Evolutionary conservation across 2,329 filamentous ascomycete genomes (phyloP).

Genomic region (Pyrenophora graminea): DNA sequence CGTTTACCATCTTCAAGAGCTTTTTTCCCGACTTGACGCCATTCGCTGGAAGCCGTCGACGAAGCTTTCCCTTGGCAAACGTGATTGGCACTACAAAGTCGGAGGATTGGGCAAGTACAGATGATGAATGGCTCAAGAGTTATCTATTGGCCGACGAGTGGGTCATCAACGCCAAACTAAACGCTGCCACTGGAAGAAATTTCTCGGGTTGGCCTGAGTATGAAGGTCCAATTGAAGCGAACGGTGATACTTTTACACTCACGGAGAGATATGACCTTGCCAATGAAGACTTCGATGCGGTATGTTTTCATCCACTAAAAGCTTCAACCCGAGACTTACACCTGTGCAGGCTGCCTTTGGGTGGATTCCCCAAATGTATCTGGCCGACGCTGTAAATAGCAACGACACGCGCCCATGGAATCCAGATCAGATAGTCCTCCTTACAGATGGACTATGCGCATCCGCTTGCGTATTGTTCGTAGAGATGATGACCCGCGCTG

Average conservation of each 20-base stretch:
- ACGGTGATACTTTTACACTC: constrained; percentile 44
- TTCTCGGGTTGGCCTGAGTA: constrained; percentile 51
- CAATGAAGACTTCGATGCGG: background rate
- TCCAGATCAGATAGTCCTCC: constrained; percentile 5
- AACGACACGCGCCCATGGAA: background rate
- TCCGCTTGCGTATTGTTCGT: constrained; percentile 62
- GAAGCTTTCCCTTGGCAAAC: constrained; percentile 43
- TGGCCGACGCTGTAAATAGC: background rate
- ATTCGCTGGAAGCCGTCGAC: constrained; percentile 50
- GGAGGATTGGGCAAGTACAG: constrained; percentile 3
- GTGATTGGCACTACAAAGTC: constrained; percentile 22
- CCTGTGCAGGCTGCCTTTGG: background rate
- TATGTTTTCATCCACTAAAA: background rate
- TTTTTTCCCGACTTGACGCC: constrained; percentile 52
- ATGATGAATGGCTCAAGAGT: constrained; percentile 3
- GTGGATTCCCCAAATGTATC: constrained; percentile 23
- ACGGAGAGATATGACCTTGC: constrained; percentile 17
- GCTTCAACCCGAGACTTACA: background rate
- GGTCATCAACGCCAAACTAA: constrained; percentile 20
- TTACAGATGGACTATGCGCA: constrained; percentile 60
- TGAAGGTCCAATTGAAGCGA: constrained; percentile 27
- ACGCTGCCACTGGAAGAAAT: constrained; percentile 25
- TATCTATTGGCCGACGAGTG: constrained; percentile 19
- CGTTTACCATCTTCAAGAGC: constrained; percentile 50
- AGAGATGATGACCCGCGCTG: constrained; percentile 53